phyloP scores from a whole-genome alignment of 177 flowering plant genomes.

The Vitis hybrid region DNA sequence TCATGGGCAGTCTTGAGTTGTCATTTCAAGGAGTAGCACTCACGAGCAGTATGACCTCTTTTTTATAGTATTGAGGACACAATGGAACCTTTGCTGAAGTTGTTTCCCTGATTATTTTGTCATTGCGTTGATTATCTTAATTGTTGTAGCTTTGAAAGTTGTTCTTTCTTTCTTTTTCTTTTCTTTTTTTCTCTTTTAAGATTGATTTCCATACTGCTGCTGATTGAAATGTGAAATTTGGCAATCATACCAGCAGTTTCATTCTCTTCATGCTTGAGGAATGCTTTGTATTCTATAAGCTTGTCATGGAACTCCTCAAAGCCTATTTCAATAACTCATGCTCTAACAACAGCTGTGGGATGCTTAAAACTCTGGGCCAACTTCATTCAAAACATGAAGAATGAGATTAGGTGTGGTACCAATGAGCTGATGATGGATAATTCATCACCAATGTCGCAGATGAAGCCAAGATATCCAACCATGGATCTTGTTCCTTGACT shows the following conservation, averaged over 20 bases:
- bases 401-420: conserved; percentile 2
- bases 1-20: conserved; percentile 1
- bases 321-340: neutral
- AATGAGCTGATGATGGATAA: neutral
- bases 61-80: conserved; percentile 1
- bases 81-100: neutral
- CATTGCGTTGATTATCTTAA: neutral
- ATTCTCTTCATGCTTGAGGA: neutral
- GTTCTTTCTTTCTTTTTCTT: neutral
- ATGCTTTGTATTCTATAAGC: no score
- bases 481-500: neutral
- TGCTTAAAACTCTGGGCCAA: conserved; percentile 2
- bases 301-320: no score
- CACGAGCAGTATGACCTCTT: conserved; percentile 4
- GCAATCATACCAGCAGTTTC: neutral
- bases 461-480: neutral
- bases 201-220: neutral
- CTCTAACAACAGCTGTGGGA: neutral
- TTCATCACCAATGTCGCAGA: neutral
- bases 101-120: neutral
- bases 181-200: no score
- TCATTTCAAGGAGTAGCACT: neutral
- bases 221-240: conserved; percentile 4
- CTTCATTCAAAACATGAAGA: conserved; percentile 7
- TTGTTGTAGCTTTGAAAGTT: neutral